Evolutionary conservation across 2,329 filamentous ascomycete genomes (phyloP), one percentile per base, ranked within the genome.

Genomic region (Sporothrix globosa): DNA sequence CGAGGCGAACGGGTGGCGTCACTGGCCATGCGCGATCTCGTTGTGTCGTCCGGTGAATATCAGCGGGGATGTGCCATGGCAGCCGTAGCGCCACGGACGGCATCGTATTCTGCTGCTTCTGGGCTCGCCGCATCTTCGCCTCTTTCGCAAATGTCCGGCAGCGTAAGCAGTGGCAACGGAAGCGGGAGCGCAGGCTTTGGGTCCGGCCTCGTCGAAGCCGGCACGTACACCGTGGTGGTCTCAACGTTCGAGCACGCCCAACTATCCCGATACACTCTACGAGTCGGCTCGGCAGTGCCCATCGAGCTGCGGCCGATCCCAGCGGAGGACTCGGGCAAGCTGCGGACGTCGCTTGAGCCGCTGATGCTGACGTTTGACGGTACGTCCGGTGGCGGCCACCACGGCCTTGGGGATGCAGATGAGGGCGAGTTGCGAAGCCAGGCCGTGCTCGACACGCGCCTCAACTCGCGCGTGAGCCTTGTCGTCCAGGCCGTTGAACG

Each of bases 181-280:
- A 71, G 61, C 30, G 73, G 72, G 14, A 73, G 71, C 34, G 71
- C 73, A 1, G 68, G 69, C 3, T 74, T 74, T n/a, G 72, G 72
- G 2, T n/a, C 70, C 0, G 73, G 73, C 17, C n/a, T 70, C 9
- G 81, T 97, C 21, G 88, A 89, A 52, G 82, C 87, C 0, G 95
- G 95, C 0, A 84, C 84, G 0, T 99, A 98, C 79, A 97, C 92
- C 0, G 85, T 97, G 70, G 91, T 97, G 7, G 95, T 91, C 77
- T 97, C 93, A 2, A 97, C 95, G 0, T 98, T 96, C 78, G 93
- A 97, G 73, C 86, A 90, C 0, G 91, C 90, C 10, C 92, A 96
- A 76, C 83, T 88, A 0, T 92, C 91, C 3, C 84, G 85, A 65
- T 98, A 96, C 76, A 87, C 85, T 0, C 83, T 99, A 10, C 87